Percentiles rank a stretch among this genome's conserved stretches.
Conservation (phyloP, 148 eudicot species). For the Cornus florida region DNA sequence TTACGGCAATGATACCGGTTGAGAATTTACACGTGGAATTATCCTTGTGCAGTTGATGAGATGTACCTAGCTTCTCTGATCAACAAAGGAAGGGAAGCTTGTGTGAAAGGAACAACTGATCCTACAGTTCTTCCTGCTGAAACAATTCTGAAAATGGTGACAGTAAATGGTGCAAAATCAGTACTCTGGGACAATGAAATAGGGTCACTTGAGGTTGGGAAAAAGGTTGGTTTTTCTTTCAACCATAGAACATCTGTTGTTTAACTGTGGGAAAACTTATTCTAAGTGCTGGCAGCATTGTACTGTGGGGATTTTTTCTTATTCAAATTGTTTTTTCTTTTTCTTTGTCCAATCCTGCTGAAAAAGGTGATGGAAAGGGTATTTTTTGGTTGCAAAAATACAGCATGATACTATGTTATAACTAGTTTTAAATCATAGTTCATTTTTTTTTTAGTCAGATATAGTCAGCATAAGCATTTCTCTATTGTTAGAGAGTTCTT, state of each 20-base stretch:
- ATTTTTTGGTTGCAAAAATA: neutral
- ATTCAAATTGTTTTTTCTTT: too few species aligned
- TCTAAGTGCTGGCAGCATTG: neutral
- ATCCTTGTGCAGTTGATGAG: constrained; percentile 72
- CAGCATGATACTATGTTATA: neutral
- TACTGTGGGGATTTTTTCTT: neutral
- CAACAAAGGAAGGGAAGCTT: constrained; percentile 86
- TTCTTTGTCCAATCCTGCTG: neutral
- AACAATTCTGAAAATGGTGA: constrained; percentile 75
- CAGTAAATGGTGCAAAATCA: constrained; percentile 85
- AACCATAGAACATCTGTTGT: neutral
- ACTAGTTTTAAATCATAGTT: neutral
- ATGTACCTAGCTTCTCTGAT: constrained; percentile 96
- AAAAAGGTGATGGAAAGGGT: neutral
- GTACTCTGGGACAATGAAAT: constrained; percentile 89
- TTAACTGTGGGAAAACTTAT: neutral
- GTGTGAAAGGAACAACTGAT: constrained; percentile 69
- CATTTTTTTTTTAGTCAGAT: neutral
- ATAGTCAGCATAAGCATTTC: neutral
- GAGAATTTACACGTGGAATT: too few species aligned
- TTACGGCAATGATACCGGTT: neutral
- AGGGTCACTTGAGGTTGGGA: constrained; percentile 93
- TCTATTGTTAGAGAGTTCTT: too few species aligned
- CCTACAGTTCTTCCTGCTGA: constrained; percentile 89
- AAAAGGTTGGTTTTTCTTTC: constrained; percentile 50